Evolutionary conservation across 169 alveolate genomes (phyloP).

Genomic region (Plasmodium falciparum): DNA sequence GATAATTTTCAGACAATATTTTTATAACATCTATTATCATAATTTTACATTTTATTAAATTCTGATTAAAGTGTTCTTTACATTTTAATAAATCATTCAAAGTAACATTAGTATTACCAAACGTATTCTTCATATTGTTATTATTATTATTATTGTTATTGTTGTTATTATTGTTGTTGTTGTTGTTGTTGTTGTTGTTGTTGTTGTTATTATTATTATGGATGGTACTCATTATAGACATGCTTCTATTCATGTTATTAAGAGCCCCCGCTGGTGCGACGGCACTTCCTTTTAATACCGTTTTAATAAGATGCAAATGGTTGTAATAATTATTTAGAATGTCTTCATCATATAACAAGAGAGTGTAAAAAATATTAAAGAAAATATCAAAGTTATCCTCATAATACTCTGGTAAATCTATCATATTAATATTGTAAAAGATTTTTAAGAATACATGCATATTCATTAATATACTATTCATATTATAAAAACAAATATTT

Average conservation of each 20-base stretch:
- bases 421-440: slow-evolving; percentile 15
- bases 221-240: background rate
- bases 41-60: slow-evolving; percentile 48
- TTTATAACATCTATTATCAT: slow-evolving; percentile 31
- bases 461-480: slow-evolving; percentile 22
- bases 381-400: slow-evolving; percentile 64
- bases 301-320: background rate
- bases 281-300: background rate
- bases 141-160: background rate
- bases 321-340: slow-evolving; percentile 3
- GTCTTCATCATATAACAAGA: slow-evolving; percentile 24
- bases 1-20: slow-evolving; percentile 40
- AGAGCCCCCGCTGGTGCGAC: background rate
- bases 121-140: background rate
- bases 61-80: slow-evolving; percentile 1
- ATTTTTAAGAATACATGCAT: slow-evolving; percentile 27
- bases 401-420: slow-evolving; percentile 60
- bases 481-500: slow-evolving; percentile 12
- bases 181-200: background rate
- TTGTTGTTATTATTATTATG: background rate
- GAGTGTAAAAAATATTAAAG: slow-evolving; percentile 23
- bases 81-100: background rate
- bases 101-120: background rate
- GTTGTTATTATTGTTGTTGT: background rate
- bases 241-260: background rate